Base-by-base conservation (phyloP, 2,329 filamentous ascomycete species). In the Leptographium radiaticola region DNA sequence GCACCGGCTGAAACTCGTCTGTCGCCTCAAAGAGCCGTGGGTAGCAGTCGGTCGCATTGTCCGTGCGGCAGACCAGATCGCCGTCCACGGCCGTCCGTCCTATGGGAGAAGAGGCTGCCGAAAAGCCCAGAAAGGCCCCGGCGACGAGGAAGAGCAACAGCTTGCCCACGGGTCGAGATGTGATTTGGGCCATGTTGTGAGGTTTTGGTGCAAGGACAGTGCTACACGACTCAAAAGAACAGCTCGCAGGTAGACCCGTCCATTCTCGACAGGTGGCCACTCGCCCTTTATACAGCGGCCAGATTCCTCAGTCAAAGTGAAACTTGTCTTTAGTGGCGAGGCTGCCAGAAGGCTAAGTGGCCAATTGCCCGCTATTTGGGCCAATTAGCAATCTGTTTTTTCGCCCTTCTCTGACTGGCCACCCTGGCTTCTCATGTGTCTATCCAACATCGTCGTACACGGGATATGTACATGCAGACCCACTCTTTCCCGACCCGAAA, bases 61-160 rank as follows among this genome's bases (percentile, higher is more conserved):
- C 69, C 44, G 77, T 79, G 64, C 83, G 80, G 59, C 83, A 87
- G 65, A 87, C 84, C 53, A 85, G 67, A 43, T 83, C 76, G 16
- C 38, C 9, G 46, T 30, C 13, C 2, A 40, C 9, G 10, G 36
- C 8, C 25, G 25, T 3, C 18, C 16, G n/a, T 8, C 4, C 25
- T 13, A 13, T 20, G 18, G 43, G 9, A 7, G 47, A 53, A 1
- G 47, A 13, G 6, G 16, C 13, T 4, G 47, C 10, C 36, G 44
- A 18, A 4, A 13, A 18, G 38, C n/a, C 16, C 13, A 36, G 20
- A 4, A n/a, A 31, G 2, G 36, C 30, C 4, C 44, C 52, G 16
- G 33, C 31, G 18, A 39, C 56, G 33, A 57, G 47, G 20, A 54
- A 34, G 15, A 40, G 46, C 45, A 52, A 9, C 18, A 42, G 48